These are phyloP conservation scores for Cutaneotrichosporon mucoides DNA, from an alignment of 1,284 basidiomycete genomes.

Conservation along the genomic window DNA sequence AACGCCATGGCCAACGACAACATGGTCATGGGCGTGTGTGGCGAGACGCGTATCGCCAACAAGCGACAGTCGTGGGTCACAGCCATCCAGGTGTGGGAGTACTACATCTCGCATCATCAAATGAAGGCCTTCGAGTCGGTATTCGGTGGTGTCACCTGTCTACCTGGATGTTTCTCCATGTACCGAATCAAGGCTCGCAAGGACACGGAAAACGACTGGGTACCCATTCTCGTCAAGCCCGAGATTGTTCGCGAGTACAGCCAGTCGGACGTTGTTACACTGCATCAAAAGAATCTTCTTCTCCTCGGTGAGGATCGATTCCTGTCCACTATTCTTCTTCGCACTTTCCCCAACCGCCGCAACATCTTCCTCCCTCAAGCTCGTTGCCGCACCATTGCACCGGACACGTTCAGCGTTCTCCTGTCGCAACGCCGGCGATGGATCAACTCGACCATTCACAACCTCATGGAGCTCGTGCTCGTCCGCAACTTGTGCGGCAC, in stretches of 20 bases:
- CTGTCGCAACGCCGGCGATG: slow-evolving; percentile 96
- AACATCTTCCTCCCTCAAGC: slow-evolving; percentile 99
- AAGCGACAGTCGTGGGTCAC: slow-evolving; percentile 98
- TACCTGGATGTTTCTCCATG: slow-evolving; percentile 99
- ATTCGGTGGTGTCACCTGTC: slow-evolving; percentile 98
- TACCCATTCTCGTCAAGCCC: slow-evolving; percentile 94
- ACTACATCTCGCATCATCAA: slow-evolving; percentile 98
- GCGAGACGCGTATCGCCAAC: slow-evolving; percentile 97
- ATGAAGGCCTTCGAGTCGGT: slow-evolving; percentile 98
- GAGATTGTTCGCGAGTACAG: slow-evolving; percentile 98
- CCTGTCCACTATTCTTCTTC: slow-evolving; percentile 86
- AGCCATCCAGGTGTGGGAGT: slow-evolving; percentile 93
- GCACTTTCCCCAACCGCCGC: slow-evolving; percentile 96
- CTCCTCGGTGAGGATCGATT: slow-evolving; percentile 98
- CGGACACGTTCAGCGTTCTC: slow-evolving; percentile 88
- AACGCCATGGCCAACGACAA: slow-evolving; percentile 98
- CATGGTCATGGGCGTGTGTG: slow-evolving; percentile 98
- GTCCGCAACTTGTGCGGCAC: slow-evolving; percentile 95
- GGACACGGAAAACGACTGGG: slow-evolving; percentile 85
- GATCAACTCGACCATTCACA: slow-evolving; percentile 99
- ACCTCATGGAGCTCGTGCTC: slow-evolving; percentile 96
- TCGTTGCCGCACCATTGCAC: slow-evolving; percentile 89
- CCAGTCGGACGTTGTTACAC: slow-evolving; percentile 83
- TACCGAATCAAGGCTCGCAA: slow-evolving; percentile 95
- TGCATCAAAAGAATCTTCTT: slow-evolving; percentile 97